phyloP scores from a whole-genome alignment of 1,284 basidiomycete species.

The Phenoliferia sp. region DNA sequence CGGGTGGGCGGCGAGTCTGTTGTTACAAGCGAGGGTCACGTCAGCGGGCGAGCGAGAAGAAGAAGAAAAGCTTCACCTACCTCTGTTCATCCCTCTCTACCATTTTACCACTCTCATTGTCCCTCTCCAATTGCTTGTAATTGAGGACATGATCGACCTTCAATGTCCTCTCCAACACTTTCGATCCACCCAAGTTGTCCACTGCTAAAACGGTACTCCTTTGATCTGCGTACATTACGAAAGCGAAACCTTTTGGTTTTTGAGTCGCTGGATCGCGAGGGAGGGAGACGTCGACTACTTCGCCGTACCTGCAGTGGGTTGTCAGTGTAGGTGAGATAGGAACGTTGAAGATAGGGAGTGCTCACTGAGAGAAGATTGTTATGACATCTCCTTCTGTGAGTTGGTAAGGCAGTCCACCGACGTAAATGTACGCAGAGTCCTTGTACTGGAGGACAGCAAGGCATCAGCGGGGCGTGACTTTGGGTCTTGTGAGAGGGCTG shows the following conservation, averaged over 20 bases:
- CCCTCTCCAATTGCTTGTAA: slow-evolving; percentile 80
- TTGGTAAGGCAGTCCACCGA: slow-evolving; percentile 78
- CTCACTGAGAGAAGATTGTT: slow-evolving; percentile 93
- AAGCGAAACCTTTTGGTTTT: slow-evolving; percentile 85
- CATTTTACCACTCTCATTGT: slow-evolving; percentile 81
- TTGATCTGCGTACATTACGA: slow-evolving; percentile 99
- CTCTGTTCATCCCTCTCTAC: slow-evolving; percentile 60
- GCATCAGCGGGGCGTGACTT: not conserved
- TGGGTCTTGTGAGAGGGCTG: no score
- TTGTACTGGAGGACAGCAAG: slow-evolving; percentile 31
- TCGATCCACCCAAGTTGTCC: slow-evolving; percentile 95
- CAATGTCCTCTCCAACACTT: slow-evolving; percentile 57
- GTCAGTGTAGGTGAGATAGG: slow-evolving; percentile 1
- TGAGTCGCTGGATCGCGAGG: slow-evolving; percentile 87
- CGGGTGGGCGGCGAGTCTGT: not conserved
- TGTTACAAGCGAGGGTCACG: not conserved
- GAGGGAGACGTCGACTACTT: slow-evolving; percentile 90
- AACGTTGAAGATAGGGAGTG: slow-evolving; percentile 20
- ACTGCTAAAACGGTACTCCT: slow-evolving; percentile 92
- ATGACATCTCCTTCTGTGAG: slow-evolving; percentile 97
- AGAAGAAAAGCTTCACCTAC: not conserved
- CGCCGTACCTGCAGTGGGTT: slow-evolving; percentile 67
- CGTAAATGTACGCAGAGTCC: slow-evolving; percentile 91
- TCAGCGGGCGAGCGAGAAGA: not conserved
- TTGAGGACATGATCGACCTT: slow-evolving; percentile 84